These are phyloP conservation scores for Zelonia costaricensis DNA, from an alignment of 208 protist species.

Conservation along the genomic window DNA sequence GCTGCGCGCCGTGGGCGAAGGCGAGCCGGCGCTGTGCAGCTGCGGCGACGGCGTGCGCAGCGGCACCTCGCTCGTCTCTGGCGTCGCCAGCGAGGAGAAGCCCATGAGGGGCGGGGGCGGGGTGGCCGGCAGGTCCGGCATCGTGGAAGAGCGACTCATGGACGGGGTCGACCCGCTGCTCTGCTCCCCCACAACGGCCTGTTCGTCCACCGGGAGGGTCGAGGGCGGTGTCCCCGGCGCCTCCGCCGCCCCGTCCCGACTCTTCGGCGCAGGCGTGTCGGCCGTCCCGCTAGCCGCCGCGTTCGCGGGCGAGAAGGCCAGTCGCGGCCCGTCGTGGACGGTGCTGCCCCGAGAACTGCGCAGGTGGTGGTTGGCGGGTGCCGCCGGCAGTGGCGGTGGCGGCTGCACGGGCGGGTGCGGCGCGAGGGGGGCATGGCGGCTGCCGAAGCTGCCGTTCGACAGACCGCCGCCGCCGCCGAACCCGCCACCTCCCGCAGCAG, in stretches of 20 bases:
- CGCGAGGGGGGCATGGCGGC: not conserved
- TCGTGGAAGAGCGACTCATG: slow-evolving; percentile 20
- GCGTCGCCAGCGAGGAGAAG: not conserved
- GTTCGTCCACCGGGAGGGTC: not conserved
- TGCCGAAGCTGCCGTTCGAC: not conserved
- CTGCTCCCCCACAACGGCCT: not conserved
- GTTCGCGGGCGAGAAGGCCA: no score
- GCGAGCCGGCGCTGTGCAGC: no score
- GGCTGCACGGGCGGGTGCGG: slow-evolving; percentile 2
- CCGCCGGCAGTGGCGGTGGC: slow-evolving; percentile 18
- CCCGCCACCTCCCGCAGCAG: not conserved
- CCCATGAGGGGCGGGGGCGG: slow-evolving; percentile 1
- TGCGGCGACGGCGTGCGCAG: not conserved
- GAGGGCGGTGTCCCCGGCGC: not conserved
- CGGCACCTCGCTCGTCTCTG: not conserved
- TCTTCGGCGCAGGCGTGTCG: no score
- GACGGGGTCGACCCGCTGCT: not conserved
- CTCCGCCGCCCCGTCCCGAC: not conserved
- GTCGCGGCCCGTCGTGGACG: no score
- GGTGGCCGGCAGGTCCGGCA: slow-evolving; percentile 24
- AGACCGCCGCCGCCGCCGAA: not conserved
- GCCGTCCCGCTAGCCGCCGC: no score
- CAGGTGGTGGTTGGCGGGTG: slow-evolving; percentile 17
- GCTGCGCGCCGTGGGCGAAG: not conserved
- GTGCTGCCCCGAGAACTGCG: no score